phyloP scores from a whole-genome alignment of 2,329 filamentous ascomycete species.

The Epichloe brachyelytri region DNA sequence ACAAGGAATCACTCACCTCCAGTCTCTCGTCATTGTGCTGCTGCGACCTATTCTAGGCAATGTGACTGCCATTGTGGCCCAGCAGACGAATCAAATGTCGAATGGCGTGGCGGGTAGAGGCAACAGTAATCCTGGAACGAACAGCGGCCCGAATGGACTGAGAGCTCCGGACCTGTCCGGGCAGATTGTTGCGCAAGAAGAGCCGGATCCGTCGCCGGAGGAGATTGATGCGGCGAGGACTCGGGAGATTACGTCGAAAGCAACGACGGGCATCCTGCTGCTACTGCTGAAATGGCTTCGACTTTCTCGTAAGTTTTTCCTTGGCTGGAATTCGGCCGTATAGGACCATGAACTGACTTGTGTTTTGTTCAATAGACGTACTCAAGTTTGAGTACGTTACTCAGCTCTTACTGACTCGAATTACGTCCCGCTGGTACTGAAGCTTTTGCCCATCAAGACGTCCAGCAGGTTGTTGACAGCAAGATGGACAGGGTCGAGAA shows the following conservation, averaged over 20 bases:
- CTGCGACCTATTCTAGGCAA: slow-evolving; percentile 80
- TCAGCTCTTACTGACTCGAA: slow-evolving; percentile 85
- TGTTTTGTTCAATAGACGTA: slow-evolving; percentile 46
- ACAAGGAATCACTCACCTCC: slow-evolving; percentile 63
- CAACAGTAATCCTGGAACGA: slow-evolving; percentile 24
- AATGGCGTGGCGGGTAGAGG: slow-evolving; percentile 26
- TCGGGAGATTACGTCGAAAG: slow-evolving; percentile 81
- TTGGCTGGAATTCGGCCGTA: too few species aligned
- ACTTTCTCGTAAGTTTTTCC: slow-evolving; percentile 59
- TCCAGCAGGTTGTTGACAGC: slow-evolving; percentile 80
- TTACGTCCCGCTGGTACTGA: slow-evolving; percentile 82
- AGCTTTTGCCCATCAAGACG: slow-evolving; percentile 87
- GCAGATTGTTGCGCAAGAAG: slow-evolving; percentile 22
- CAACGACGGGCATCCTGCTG: slow-evolving; percentile 77
- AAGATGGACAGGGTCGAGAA: slow-evolving; percentile 71
- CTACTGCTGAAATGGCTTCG: slow-evolving; percentile 95
- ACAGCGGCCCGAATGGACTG: slow-evolving; percentile 23
- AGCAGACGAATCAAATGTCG: slow-evolving; percentile 37
- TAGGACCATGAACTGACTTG: background rate
- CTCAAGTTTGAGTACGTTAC: slow-evolving; percentile 94
- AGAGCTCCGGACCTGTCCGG: slow-evolving; percentile 19
- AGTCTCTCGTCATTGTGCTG: slow-evolving; percentile 86
- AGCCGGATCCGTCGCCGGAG: slow-evolving; percentile 46
- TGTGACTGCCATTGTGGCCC: slow-evolving; percentile 69
- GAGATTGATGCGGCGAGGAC: slow-evolving; percentile 71